These are phyloP conservation scores for Groenewaldozyma sp. DNA, from an alignment of 1,139 yeast genomes.

Conservation along the genomic window DNA sequence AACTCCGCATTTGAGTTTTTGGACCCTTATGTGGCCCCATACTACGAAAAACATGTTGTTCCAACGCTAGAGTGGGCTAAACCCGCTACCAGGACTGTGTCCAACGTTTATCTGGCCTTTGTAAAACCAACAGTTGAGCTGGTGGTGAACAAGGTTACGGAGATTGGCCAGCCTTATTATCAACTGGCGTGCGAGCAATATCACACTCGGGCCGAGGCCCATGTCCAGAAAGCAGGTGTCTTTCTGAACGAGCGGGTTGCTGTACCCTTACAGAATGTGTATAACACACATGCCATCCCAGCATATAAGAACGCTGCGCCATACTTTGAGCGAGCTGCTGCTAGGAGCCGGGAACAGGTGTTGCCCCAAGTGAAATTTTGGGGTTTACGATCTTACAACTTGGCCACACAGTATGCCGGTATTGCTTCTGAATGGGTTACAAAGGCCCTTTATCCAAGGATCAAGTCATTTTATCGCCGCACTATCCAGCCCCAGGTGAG, in stretches of 20 bases:
- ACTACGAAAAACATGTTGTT: constrained; percentile 15
- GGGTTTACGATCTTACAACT: constrained; percentile 3
- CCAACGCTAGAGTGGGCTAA: constrained; percentile 15
- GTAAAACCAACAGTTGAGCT: constrained; percentile 14
- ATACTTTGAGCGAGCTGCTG: constrained; percentile 7
- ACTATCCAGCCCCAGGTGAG: constrained; percentile 23
- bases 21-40: constrained; percentile 5
- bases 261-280: constrained; percentile 1
- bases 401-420: constrained; percentile 5
- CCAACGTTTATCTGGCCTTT: constrained; percentile 12
- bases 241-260: not conserved
- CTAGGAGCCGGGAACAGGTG: constrained; percentile 10
- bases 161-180: constrained; percentile 5
- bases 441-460: constrained; percentile 14
- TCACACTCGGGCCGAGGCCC: constrained; percentile 9
- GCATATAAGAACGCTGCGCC: constrained; percentile 5
- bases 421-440: constrained; percentile 13
- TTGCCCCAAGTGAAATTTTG: constrained; percentile 8
- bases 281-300: constrained; percentile 11
- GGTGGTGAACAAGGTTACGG: constrained; percentile 7
- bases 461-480: constrained; percentile 16
- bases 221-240: constrained; percentile 6
- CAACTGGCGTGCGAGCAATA: constrained; percentile 7
- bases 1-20: constrained; percentile 2
- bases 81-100: constrained; percentile 16